These are phyloP conservation scores for Zymoseptoria passerinii DNA, from an alignment of 2,329 filamentous ascomycete genomes.

Conservation along the genomic window DNA sequence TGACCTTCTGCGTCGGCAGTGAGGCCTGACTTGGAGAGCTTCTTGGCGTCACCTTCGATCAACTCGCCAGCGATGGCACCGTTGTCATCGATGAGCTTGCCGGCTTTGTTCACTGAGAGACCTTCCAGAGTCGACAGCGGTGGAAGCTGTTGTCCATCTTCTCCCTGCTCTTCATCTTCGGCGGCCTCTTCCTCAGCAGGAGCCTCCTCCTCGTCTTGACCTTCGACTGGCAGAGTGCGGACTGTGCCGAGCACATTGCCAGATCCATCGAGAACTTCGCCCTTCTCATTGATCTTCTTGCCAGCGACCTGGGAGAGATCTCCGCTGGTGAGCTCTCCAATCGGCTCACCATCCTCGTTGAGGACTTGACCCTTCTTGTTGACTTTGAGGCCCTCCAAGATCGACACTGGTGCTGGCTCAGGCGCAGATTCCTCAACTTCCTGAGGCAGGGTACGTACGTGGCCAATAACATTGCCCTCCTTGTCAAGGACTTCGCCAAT, in stretches of 20 bases:
- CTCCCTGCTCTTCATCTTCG: slow-evolving; percentile 28
- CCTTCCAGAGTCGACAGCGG: slow-evolving; percentile 44
- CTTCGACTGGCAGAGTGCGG: slow-evolving; percentile 38
- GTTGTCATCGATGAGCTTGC: slow-evolving; percentile 42
- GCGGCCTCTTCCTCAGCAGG: slow-evolving; percentile 29
- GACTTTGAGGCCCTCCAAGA: slow-evolving; percentile 47
- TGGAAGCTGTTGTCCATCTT: slow-evolving; percentile 33
- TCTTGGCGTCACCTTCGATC: slow-evolving; percentile 44
- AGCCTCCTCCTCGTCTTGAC: slow-evolving; percentile 25
- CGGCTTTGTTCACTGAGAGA: slow-evolving; percentile 43
- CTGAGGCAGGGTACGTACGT: slow-evolving; percentile 46
- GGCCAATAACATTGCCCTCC: slow-evolving; percentile 55
- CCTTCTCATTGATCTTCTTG: slow-evolving; percentile 55
- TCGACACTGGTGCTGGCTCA: slow-evolving; percentile 31
- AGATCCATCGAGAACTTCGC: slow-evolving; percentile 54
- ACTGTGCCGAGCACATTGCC: slow-evolving; percentile 54
- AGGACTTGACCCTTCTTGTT: slow-evolving; percentile 50
- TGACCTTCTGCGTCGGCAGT: slow-evolving; percentile 41
- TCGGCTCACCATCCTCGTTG: slow-evolving; percentile 46
- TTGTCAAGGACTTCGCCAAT: slow-evolving; percentile 58
- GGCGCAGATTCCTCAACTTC: slow-evolving; percentile 31
- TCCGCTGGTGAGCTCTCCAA: slow-evolving; percentile 48
- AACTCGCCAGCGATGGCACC: slow-evolving; percentile 43
- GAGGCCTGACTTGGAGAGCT: slow-evolving; percentile 42
- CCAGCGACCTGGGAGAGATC: slow-evolving; percentile 54